Conservation (phyloP, 2,329 filamentous ascomycete genomes). For the Metarhizium anisopliae region DNA sequence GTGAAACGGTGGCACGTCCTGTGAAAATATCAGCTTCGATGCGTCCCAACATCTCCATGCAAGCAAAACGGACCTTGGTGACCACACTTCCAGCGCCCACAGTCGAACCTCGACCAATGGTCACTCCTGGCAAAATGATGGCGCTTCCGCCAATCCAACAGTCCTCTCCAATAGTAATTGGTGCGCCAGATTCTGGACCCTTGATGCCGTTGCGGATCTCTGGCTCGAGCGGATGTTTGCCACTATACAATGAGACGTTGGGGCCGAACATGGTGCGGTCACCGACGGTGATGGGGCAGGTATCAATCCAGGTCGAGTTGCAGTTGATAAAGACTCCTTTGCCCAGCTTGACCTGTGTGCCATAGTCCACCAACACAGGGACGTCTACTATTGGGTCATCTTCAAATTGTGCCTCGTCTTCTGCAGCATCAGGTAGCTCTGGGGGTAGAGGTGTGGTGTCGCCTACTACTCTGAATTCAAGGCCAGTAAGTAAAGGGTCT, state of each 20-base stretch:
- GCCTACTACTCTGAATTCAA: slow-evolving; percentile 1
- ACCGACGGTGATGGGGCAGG: slow-evolving; percentile 64
- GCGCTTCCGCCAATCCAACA: slow-evolving; percentile 71
- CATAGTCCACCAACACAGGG: slow-evolving; percentile 16
- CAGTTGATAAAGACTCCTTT: slow-evolving; percentile 66
- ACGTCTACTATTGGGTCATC: slow-evolving; percentile 13
- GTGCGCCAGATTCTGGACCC: slow-evolving; percentile 66
- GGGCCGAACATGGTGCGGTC: slow-evolving; percentile 71
- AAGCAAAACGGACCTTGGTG: slow-evolving; percentile 58
- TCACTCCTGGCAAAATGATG: slow-evolving; percentile 66
- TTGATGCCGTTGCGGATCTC: slow-evolving; percentile 61
- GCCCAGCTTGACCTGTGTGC: slow-evolving; percentile 34
- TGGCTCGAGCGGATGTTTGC: slow-evolving; percentile 69
- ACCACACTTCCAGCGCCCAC: slow-evolving; percentile 79
- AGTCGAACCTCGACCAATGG: slow-evolving; percentile 62
- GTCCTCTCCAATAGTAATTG: slow-evolving; percentile 70
- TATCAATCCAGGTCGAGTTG: slow-evolving; percentile 70
- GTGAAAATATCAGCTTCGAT: slow-evolving; percentile 22
- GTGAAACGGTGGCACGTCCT: slow-evolving; percentile 20
- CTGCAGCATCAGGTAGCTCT: slow-evolving; percentile 4
- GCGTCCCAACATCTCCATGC: slow-evolving; percentile 49
- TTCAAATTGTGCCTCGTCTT: slow-evolving; percentile 5
- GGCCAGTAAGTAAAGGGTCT: neutral
- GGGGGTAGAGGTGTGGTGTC: slow-evolving; percentile 4
- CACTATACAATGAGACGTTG: slow-evolving; percentile 67